Evolutionary conservation across 352 stramenopile species (phyloP).

Genomic region (Phytophthora crassamura): DNA sequence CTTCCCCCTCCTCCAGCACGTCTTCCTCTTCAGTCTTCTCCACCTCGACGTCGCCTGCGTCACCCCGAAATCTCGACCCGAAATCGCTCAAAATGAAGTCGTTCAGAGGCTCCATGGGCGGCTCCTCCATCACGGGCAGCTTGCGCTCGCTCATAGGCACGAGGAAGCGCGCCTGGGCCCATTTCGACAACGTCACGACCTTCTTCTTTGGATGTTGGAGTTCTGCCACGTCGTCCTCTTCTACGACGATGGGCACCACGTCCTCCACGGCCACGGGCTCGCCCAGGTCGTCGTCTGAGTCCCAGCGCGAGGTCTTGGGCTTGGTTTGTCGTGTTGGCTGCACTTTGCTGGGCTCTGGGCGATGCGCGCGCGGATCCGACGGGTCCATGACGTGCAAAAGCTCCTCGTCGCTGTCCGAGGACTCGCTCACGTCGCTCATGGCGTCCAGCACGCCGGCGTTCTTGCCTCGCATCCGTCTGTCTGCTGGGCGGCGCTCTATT

Average conservation of each 20-base stretch:
- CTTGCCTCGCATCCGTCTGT: slow-evolving; percentile 39
- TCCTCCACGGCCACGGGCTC: slow-evolving; percentile 47
- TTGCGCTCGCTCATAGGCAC: slow-evolving; percentile 62
- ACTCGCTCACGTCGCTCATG: slow-evolving; percentile 41
- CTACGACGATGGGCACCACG: slow-evolving; percentile 21
- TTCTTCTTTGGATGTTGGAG: slow-evolving; percentile 1
- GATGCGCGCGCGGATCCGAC: slow-evolving; percentile 76
- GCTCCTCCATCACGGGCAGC: slow-evolving; percentile 60
- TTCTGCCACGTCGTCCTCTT: slow-evolving; percentile 22
- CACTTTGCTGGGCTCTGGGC: slow-evolving; percentile 31
- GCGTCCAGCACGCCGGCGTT: slow-evolving; percentile 45
- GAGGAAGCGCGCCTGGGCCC: slow-evolving; percentile 75
- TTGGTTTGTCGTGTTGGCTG: slow-evolving; percentile 41
- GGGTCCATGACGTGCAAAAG: slow-evolving; percentile 75
- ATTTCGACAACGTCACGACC: slow-evolving; percentile 70
- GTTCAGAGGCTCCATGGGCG: slow-evolving; percentile 79
- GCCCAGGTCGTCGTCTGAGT: slow-evolving; percentile 62
- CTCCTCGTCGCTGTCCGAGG: slow-evolving; percentile 54
- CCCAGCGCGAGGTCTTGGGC: slow-evolving; percentile 59
- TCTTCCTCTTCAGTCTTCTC: slow-evolving; percentile 55
- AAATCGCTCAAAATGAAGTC: slow-evolving; percentile 89
- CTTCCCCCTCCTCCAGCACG: slow-evolving; percentile 19
- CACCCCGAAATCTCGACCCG: slow-evolving; percentile 67
- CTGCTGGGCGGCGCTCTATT: too few species aligned
- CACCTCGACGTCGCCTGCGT: slow-evolving; percentile 52